phyloP scores from a whole-genome alignment of 768 basidiomycete genomes.

The Tephrocybe sp. region DNA sequence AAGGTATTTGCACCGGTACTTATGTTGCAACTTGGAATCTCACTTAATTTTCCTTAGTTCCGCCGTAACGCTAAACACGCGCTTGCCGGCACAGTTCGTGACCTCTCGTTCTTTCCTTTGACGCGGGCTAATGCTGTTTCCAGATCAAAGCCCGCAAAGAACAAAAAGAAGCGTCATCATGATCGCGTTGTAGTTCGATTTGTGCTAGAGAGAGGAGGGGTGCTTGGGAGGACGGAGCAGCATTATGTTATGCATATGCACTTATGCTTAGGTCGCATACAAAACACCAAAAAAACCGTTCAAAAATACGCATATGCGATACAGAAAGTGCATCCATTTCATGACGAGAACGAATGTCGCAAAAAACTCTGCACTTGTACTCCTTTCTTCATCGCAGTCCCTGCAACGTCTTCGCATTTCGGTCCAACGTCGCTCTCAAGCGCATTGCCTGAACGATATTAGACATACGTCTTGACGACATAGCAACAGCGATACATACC shows the following conservation, averaged over 20 bases:
- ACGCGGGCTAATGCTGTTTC: conserved; percentile 7
- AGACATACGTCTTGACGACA: background rate
- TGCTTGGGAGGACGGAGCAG: conserved; percentile 9
- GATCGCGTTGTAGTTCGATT: conserved; percentile 19
- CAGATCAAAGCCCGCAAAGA: conserved; percentile 70
- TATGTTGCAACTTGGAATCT: background rate
- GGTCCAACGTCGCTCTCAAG: conserved; percentile 64
- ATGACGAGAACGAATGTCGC: background rate
- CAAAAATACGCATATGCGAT: conserved; percentile 12
- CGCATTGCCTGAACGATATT: conserved; percentile 55
- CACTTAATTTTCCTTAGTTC: conserved; percentile 52
- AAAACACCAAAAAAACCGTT: conserved; percentile 17
- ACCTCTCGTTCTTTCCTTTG: background rate
- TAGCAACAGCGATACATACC: conserved; percentile 41
- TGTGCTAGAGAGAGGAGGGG: conserved; percentile 11
- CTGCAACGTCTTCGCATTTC: conserved; percentile 43
- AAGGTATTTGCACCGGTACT: conserved; percentile 50
- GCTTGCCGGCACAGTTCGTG: conserved; percentile 70
- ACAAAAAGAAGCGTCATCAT: conserved; percentile 49
- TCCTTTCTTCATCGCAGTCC: conserved; percentile 21
- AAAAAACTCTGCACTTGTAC: background rate
- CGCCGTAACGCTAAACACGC: conserved; percentile 80
- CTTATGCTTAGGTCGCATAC: conserved; percentile 15
- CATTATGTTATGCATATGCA: conserved; percentile 18
- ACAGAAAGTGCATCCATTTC: background rate